Percentiles rank a stretch among this genome's conserved stretches.
These are phyloP conservation scores for Epichloe bromicola DNA, from an alignment of 2,329 filamentous ascomycete genomes.

Conservation along the genomic window DNA sequence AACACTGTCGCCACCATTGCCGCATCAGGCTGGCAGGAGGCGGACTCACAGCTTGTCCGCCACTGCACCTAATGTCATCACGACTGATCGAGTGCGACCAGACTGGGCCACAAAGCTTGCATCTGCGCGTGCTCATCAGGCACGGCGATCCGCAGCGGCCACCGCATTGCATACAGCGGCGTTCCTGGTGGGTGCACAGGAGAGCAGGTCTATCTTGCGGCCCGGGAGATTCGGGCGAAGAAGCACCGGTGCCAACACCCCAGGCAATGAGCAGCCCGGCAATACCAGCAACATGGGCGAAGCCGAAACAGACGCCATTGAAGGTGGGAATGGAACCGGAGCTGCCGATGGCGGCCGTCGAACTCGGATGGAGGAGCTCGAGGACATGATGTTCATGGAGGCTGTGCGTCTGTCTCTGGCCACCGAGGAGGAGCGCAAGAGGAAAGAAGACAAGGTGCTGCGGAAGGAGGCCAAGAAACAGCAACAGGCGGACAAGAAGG, in stretches of 20 bases:
- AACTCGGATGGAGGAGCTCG: constrained; percentile 67
- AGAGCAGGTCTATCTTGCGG: constrained; percentile 33
- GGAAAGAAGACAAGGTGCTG: constrained; percentile 45
- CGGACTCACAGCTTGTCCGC: constrained; percentile 58
- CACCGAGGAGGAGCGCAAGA: constrained; percentile 83
- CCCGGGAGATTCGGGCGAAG: constrained; percentile 45
- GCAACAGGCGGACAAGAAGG: constrained; percentile 74
- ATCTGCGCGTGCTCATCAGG: constrained; percentile 70
- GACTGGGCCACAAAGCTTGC: constrained; percentile 90
- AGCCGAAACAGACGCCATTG: constrained; percentile 14
- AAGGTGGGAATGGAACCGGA: constrained; percentile 10
- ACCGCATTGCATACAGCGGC: constrained; percentile 91
- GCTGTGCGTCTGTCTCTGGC: constrained; percentile 85
- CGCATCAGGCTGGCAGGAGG: constrained; percentile 26
- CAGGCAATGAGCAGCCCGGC: constrained; percentile 11
- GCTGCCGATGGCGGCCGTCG: constrained; percentile 20
- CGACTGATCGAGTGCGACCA: constrained; percentile 81
- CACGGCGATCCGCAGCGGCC: constrained; percentile 78
- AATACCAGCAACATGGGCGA: constrained; percentile 4
- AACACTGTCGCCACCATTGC: constrained; percentile 28
- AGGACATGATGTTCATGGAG: constrained; percentile 98
- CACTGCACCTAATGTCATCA: constrained; percentile 73
- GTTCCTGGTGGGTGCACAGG: constrained; percentile 65
- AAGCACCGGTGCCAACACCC: constrained; percentile 23
- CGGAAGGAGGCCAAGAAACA: constrained; percentile 72